phyloP scores from a whole-genome alignment of 305 asterid species.

The Plantago coronopus region DNA sequence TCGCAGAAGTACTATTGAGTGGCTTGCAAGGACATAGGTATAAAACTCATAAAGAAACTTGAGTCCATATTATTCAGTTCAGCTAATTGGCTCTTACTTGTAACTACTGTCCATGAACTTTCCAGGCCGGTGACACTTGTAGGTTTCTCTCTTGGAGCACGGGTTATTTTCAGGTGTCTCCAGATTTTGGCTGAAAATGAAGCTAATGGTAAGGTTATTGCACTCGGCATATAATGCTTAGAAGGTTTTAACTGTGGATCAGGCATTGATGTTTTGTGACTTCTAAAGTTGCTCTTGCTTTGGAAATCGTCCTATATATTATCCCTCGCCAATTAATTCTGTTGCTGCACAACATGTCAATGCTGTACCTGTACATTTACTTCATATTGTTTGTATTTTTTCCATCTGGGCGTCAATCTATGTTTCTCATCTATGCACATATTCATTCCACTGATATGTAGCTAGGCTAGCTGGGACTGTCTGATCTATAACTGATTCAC shows the following conservation, averaged over 20 bases:
- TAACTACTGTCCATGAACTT: constrained; percentile 25
- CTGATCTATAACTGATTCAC: constrained; percentile 19
- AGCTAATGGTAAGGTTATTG: constrained; percentile 43
- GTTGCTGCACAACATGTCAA: too few species aligned
- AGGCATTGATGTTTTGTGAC: too few species aligned
- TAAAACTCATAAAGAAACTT: constrained; percentile 6
- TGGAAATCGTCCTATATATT: too few species aligned
- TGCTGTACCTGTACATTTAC: too few species aligned
- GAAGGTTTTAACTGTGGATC: background rate
- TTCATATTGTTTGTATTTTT: too few species aligned
- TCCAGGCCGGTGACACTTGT: constrained; percentile 95
- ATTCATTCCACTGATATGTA: constrained; percentile 6
- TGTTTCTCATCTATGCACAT: constrained; percentile 2
- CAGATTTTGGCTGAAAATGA: constrained; percentile 71
- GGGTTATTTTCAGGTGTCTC: constrained; percentile 90
- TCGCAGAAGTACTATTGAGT: constrained; percentile 80
- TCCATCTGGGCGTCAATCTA: too few species aligned
- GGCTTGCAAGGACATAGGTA: constrained; percentile 94
- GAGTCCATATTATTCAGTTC: background rate
- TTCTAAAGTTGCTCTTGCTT: too few species aligned
- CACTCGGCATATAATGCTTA: constrained; percentile 1
- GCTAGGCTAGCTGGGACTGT: too few species aligned
- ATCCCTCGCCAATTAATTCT: too few species aligned
- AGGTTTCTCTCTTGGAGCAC: constrained; percentile 97
- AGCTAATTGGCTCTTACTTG: constrained; percentile 19